Base-by-base conservation (phyloP, 805 yeast genomes). In the Candida insectalens region DNA sequence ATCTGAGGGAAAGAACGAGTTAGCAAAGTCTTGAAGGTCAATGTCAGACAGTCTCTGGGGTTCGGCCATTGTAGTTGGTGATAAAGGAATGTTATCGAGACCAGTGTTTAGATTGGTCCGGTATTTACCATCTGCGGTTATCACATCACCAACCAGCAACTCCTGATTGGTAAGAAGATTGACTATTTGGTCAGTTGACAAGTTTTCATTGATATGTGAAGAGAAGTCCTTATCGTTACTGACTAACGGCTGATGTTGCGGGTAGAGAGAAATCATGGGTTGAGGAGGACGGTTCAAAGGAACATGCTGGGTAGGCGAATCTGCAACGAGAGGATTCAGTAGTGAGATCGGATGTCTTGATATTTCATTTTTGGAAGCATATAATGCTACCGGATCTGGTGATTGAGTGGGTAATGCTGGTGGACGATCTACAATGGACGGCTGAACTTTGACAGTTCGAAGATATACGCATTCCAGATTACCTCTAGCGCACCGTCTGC, bases 401-500 rank as follows among this genome's bases (percentile, higher is more conserved):
- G n/a, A n/a, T n/a, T n/a, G n/a, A n/a, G n/a, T n/a, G n/a, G n/a
- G n/a, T n/a, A n/a, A n/a, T n/a, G n/a, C n/a, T n/a, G n/a, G n/a
- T n/a, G n/a, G n/a, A n/a, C n/a, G n/a, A 7, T 21, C 23, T 8
- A 21, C 23, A 21, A 8, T 21, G 23, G 10, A 21, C 23, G 45
- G 40, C 25, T 55, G 54, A 27, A 46, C 45, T 34, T 51, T 55
- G 42, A 42, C 47, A 14, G 41, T 38, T 25, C 57, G 47, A 30
- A 51, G 47, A 35, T 63, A 63, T 2, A 50, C 45, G 38, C 68
- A 63, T 5, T 51, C 46, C 32, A 52, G 50, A 10, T 51, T 50
- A 13, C 60, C 36, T 18, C 55, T 52, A 1, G 47, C 38, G 34
- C 68, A 63, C 29, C 62, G 57, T 44, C 61, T 53, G 33, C 68